These are phyloP conservation scores for Dipteronia dyeriana DNA, from an alignment of 345 rosid genomes.

Conservation along the genomic window DNA sequence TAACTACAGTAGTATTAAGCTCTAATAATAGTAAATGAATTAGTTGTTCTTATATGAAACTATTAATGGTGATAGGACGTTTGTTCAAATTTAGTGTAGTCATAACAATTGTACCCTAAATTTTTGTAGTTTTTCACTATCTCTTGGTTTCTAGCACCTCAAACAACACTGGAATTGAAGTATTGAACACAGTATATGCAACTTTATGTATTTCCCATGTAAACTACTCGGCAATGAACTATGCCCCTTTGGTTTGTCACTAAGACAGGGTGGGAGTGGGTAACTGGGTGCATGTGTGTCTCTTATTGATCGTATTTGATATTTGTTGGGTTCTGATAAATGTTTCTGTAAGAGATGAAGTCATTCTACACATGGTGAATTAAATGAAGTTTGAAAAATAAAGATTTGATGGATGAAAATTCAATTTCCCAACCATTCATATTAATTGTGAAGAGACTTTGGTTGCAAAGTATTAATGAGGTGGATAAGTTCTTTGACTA, in stretches of 20 bases:
- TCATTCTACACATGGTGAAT: no score
- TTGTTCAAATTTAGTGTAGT: not conserved
- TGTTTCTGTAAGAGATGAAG: no score
- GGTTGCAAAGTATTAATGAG: no score
- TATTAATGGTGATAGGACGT: no score
- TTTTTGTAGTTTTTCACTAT: not conserved
- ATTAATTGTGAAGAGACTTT: no score
- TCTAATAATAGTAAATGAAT: no score
- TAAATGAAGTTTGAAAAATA: no score
- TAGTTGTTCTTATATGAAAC: no score
- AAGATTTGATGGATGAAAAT: no score
- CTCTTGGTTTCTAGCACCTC: not conserved
- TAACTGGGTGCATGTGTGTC: constrained; percentile 3
- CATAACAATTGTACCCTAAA: not conserved
- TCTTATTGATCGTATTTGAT: not conserved
- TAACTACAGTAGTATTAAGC: no score
- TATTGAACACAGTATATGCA: not conserved
- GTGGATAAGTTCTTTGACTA: no score
- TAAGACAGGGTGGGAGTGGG: not conserved
- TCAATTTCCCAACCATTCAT: no score
- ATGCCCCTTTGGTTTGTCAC: not conserved
- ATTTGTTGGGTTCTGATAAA: not conserved
- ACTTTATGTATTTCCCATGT: not conserved
- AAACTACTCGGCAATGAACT: not conserved
- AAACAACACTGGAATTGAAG: not conserved